Conservation (phyloP, 2,329 filamentous ascomycete genomes). For the Colletotrichum euphorbiae region DNA sequence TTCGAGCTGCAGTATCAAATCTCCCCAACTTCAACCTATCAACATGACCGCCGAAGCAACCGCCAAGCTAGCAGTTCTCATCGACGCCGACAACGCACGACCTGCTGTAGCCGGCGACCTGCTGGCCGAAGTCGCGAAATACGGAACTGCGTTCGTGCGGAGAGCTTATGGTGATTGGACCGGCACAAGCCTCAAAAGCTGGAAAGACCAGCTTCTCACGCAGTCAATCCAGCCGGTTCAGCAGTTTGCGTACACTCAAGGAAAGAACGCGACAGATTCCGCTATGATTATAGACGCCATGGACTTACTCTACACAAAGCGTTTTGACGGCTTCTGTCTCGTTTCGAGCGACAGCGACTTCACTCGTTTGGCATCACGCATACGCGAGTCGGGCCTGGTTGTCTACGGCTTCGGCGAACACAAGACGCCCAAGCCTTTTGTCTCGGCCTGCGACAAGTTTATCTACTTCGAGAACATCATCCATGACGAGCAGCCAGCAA, state of each 20-base stretch:
- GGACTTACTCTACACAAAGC: conserved; percentile 50
- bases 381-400: conserved; percentile 48
- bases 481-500: conserved; percentile 18
- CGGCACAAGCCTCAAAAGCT: conserved; percentile 42
- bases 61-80: conserved; percentile 48
- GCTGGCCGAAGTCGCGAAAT: conserved; percentile 49
- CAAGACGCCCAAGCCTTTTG: conserved; percentile 49
- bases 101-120: conserved; percentile 41
- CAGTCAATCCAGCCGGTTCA: conserved; percentile 49
- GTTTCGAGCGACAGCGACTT: conserved; percentile 53
- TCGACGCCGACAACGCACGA: conserved; percentile 50
- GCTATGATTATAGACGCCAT: conserved; percentile 54
- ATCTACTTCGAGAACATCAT: conserved; percentile 44
- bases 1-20: too few relatives aligned
- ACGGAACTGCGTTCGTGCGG: conserved; percentile 47
- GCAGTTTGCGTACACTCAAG: conserved; percentile 50
- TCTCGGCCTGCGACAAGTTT: conserved; percentile 50
- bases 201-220: conserved; percentile 48
- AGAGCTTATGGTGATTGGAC: conserved; percentile 53
- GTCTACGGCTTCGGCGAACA: conserved; percentile 51
- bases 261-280: conserved; percentile 51
- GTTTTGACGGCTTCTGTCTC: conserved; percentile 43
- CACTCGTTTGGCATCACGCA: conserved; percentile 49
- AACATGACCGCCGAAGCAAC: conserved; percentile 12
- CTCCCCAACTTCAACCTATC: too few relatives aligned